Percentiles rank a stretch among this genome's conserved stretches.
These are phyloP conservation scores for Metschnikowia matae DNA, from an alignment of 805 yeast species.

Conservation along the genomic window DNA sequence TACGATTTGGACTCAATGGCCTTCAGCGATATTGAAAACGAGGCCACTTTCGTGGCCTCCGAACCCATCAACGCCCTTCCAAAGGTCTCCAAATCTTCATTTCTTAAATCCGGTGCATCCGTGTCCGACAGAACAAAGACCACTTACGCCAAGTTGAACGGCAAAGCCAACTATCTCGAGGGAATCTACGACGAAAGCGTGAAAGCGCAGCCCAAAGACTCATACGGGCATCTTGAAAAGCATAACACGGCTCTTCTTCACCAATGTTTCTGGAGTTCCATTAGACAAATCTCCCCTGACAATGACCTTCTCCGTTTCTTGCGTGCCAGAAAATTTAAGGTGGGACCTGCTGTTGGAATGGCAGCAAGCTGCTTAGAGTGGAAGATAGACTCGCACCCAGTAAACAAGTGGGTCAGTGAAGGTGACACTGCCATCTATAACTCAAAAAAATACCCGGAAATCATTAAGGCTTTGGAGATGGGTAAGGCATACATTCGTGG, in stretches of 20 bases:
- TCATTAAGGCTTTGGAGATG: constrained; percentile 16
- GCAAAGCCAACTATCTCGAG: constrained; percentile 6
- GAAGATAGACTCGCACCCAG: constrained; percentile 21
- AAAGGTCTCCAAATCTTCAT: constrained; percentile 8
- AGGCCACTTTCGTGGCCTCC: constrained; percentile 10
- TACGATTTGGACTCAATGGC: constrained; percentile 15
- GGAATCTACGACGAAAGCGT: constrained; percentile 13
- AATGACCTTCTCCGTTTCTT: constrained; percentile 16
- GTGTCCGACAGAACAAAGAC: constrained; percentile 11
- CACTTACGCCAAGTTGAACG: constrained; percentile 9
- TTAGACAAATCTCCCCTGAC: constrained; percentile 18
- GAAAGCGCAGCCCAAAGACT: constrained; percentile 5
- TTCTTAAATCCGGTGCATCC: constrained; percentile 8
- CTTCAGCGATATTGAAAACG: constrained; percentile 11
- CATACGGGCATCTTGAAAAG: constrained; percentile 9
- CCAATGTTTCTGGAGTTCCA: constrained; percentile 12
- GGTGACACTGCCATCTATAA: constrained; percentile 14
- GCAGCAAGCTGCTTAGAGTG: constrained; percentile 15
- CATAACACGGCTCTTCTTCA: constrained; percentile 13
- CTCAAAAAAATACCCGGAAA: constrained; percentile 14
- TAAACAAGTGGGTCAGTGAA: constrained; percentile 17
- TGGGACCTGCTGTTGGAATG: constrained; percentile 13
- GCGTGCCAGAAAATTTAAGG: constrained; percentile 18
- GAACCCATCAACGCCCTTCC: constrained; percentile 13
- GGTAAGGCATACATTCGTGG: constrained; percentile 17